Percentiles rank a stretch among this genome's conserved stretches.
Evolutionary conservation across 140 eudicot species (phyloP).

Genomic region (Oenanthe javanica): DNA sequence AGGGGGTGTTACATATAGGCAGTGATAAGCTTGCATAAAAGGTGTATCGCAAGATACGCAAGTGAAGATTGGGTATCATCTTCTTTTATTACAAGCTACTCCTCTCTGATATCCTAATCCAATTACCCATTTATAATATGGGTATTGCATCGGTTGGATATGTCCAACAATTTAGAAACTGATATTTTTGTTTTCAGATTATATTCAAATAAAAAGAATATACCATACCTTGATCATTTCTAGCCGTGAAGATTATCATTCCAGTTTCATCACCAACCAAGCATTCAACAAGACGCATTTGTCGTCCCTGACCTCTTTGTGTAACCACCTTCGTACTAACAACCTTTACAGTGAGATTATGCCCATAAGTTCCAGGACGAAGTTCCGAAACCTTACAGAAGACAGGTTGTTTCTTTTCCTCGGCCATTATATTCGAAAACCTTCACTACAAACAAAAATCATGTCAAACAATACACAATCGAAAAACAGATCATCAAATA

Average conservation of each 20-base stretch:
- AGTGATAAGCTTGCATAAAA: too few relatives aligned
- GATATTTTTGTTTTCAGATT: too few relatives aligned
- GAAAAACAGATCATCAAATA: not conserved
- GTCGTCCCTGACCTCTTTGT: conserved; percentile 45
- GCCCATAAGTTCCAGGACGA: conserved; percentile 51
- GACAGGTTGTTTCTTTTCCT: conserved; percentile 48
- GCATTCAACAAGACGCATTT: conserved; percentile 63
- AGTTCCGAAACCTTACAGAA: conserved; percentile 48
- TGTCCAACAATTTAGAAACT: too few relatives aligned
- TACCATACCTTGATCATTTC: conserved; percentile 59
- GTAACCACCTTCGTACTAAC: conserved; percentile 40
- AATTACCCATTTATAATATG: too few relatives aligned
- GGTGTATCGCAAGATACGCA: too few relatives aligned
- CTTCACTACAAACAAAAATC: not conserved
- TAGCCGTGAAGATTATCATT: conserved; percentile 61
- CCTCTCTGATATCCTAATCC: too few relatives aligned
- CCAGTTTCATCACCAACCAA: conserved; percentile 78
- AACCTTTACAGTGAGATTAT: conserved; percentile 54
- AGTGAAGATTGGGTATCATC: too few relatives aligned
- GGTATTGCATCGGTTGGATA: too few relatives aligned
- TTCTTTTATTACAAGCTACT: too few relatives aligned
- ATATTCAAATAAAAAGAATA: too few relatives aligned
- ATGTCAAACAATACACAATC: not conserved
- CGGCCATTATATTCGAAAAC: conserved; percentile 40
- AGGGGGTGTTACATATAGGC: too few relatives aligned